Evolutionary conservation across 768 basidiomycete genomes (phyloP).

Genomic region (Scleroderma citrinum): DNA sequence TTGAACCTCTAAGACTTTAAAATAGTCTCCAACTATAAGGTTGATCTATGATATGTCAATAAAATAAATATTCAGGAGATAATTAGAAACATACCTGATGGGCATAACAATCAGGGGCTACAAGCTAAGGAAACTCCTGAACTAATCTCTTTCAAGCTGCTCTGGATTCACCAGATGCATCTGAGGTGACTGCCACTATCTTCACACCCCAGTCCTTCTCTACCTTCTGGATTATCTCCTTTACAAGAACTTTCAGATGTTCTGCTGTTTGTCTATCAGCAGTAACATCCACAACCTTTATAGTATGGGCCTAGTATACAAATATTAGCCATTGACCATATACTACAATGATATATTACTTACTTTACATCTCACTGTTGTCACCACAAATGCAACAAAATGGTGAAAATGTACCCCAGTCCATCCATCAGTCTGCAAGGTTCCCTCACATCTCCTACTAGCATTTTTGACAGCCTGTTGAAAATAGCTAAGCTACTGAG

Average conservation of each 20-base stretch:
- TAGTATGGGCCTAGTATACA: slow-evolving; percentile 21
- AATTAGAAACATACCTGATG: slow-evolving; percentile 30
- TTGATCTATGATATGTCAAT: slow-evolving; percentile 28
- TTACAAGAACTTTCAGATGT: slow-evolving; percentile 20
- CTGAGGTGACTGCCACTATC: slow-evolving; percentile 23
- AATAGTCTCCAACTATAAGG: slow-evolving; percentile 35
- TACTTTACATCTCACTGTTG: slow-evolving; percentile 13
- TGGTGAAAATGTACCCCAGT: slow-evolving; percentile 28
- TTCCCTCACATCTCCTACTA: slow-evolving; percentile 13
- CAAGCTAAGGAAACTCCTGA: slow-evolving; percentile 16
- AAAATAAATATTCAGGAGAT: background rate
- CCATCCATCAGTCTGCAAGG: slow-evolving; percentile 34
- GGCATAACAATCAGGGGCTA: slow-evolving; percentile 31
- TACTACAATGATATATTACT: background rate
- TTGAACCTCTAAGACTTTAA: slow-evolving; percentile 18
- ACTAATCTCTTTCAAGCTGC: slow-evolving; percentile 20
- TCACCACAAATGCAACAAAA: slow-evolving; percentile 30
- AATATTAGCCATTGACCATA: background rate
- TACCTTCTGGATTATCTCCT: slow-evolving; percentile 12
- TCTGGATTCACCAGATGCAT: slow-evolving; percentile 31
- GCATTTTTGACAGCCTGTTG: background rate
- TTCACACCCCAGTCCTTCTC: slow-evolving; percentile 18
- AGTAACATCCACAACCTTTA: slow-evolving; percentile 28
- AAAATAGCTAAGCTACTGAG: background rate
- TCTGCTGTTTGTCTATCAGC: slow-evolving; percentile 28